Evolutionary conservation across 2,329 filamentous ascomycete genomes (phyloP).

Genomic region (Apiospora aurea): DNA sequence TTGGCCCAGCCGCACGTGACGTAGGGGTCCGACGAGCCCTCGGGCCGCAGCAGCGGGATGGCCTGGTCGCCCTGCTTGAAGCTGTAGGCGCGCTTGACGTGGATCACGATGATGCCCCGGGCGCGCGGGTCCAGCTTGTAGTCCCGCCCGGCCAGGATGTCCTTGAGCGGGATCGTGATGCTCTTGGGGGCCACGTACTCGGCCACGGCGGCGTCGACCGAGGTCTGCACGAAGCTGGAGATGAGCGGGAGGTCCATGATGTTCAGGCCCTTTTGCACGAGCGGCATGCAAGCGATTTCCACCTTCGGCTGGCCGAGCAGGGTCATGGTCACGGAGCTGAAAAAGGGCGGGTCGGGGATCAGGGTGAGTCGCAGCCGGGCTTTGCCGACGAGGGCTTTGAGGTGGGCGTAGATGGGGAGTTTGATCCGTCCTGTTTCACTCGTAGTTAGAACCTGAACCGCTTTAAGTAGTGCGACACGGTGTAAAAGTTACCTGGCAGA

Average conservation of each 20-base stretch:
- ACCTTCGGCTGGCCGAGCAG: conserved; percentile 23
- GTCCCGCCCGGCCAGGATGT: conserved; percentile 19
- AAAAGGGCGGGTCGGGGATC: conserved; percentile 22
- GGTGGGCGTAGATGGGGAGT: conserved; percentile 21
- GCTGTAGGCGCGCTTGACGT: conserved; percentile 12
- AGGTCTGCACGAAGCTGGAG: conserved; percentile 22
- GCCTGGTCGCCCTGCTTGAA: conserved; percentile 24
- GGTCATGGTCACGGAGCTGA: conserved; percentile 19
- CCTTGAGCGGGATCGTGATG: conserved; percentile 18
- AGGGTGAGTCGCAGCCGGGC: conserved; percentile 13
- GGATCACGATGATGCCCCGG: conserved; percentile 7
- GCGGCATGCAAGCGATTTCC: conserved; percentile 24
- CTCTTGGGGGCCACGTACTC: conserved; percentile 25
- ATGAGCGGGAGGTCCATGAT: conserved; percentile 25
- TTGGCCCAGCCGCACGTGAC: conserved; percentile 25
- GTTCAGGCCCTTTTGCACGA: conserved; percentile 22
- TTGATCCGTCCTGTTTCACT: conserved; percentile 22
- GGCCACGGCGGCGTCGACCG: conserved; percentile 24
- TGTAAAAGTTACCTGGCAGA: background rate
- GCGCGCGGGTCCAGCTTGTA: conserved; percentile 23
- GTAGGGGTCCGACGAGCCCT: conserved; percentile 19
- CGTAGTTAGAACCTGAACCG: background rate
- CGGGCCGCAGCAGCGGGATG: conserved; percentile 20
- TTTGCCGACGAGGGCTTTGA: conserved; percentile 23
- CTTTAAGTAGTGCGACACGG: too few relatives aligned